Evolutionary conservation across 2,329 filamentous ascomycete species (phyloP).

Genomic region (Colletotrichum aenigma): DNA sequence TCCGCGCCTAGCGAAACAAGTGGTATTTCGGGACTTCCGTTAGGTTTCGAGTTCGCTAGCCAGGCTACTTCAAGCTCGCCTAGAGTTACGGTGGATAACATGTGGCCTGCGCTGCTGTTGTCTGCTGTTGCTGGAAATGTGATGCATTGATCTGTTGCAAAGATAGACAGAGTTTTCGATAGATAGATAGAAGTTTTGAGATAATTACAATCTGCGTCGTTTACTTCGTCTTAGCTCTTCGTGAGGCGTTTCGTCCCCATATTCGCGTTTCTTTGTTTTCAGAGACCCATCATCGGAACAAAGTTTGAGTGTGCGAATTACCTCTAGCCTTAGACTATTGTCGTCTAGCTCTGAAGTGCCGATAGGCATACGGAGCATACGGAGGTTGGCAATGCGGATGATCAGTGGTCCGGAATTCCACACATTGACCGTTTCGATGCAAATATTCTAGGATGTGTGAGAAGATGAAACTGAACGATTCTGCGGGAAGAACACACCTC

Average conservation of each 20-base stretch:
- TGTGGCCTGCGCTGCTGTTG: background rate
- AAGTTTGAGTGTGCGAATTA: background rate
- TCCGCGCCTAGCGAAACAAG: background rate
- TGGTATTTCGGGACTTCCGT: background rate
- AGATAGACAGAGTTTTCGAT: background rate
- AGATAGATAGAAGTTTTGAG: background rate
- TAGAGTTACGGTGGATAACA: background rate
- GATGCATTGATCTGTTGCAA: background rate
- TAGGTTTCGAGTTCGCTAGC: background rate
- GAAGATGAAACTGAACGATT: background rate
- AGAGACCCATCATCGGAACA: background rate
- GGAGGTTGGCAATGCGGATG: background rate
- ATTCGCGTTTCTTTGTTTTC: background rate
- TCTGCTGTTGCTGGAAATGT: background rate
- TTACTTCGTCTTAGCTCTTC: background rate
- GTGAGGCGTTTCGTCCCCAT: background rate
- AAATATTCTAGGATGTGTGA: background rate
- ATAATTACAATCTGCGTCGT: background rate
- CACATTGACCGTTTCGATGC: background rate
- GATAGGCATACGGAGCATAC: background rate
- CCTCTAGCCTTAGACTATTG: background rate
- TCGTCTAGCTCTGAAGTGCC: background rate
- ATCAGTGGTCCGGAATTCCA: background rate
- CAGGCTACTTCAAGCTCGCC: background rate
- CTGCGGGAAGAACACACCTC: background rate